Conservation (phyloP, 2,329 filamentous ascomycete species). For the Trichoderma lentiforme region DNA sequence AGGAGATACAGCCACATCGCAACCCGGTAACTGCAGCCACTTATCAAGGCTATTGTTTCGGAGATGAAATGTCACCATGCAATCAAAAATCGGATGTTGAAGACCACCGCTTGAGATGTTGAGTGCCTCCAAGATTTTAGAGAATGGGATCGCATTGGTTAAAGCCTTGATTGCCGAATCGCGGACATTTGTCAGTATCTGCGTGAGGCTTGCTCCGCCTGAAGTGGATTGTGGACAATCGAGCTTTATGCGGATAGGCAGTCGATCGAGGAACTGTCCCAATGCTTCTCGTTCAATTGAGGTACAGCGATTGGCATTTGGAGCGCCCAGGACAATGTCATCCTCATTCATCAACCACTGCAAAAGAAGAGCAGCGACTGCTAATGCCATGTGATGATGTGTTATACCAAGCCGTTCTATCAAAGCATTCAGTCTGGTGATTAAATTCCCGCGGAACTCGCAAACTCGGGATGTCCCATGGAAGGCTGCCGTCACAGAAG, state of each 20-base stretch:
- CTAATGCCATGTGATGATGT: conserved; percentile 12
- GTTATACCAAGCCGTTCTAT: conserved; percentile 9
- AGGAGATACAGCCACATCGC: background rate
- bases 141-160: conserved; percentile 2
- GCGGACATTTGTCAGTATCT: background rate
- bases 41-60: background rate
- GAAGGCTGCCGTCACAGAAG: background rate
- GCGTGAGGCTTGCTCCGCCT: background rate
- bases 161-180: background rate
- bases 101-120: background rate
- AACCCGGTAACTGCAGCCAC: conserved; percentile 4
- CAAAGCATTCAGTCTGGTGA: background rate
- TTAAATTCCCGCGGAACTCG: background rate
- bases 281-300: background rate
- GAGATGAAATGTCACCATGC: conserved; percentile 17
- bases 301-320: background rate
- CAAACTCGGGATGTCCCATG: background rate
- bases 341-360: conserved; percentile 2
- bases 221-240: background rate
- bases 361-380: conserved; percentile 3
- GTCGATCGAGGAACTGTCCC: background rate
- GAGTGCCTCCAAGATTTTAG: background rate
- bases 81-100: conserved; percentile 12
- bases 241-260: background rate
- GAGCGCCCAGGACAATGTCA: conserved; percentile 8